phyloP scores from a whole-genome alignment of 179 eudicot species.

The Patellifolia procumbens region DNA sequence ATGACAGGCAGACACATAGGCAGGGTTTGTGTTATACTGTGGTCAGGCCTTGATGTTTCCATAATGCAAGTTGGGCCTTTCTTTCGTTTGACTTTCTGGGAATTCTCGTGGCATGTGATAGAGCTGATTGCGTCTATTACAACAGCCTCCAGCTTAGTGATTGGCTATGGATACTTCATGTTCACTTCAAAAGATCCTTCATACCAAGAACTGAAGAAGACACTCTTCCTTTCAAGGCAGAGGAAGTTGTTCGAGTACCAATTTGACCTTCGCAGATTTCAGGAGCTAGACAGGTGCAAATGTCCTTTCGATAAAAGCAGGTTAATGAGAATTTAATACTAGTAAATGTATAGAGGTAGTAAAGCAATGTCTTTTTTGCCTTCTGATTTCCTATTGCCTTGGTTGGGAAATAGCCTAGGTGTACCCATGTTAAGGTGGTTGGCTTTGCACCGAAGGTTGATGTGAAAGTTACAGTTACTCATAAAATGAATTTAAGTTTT shows the following conservation, averaged over 20 bases:
- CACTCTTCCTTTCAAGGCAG: conserved; percentile 75
- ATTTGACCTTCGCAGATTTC: conserved; percentile 58
- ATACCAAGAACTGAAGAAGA: conserved; percentile 78
- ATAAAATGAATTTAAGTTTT: no score
- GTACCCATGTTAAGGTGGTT: no score
- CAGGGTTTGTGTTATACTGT: conserved; percentile 75
- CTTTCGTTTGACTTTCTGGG: conserved; percentile 95
- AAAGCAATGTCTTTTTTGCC: no score
- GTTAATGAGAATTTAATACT: conserved; percentile 40
- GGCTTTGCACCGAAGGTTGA: no score
- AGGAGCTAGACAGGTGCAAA: conserved; percentile 65
- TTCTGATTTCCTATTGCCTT: no score
- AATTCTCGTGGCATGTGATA: conserved; percentile 97
- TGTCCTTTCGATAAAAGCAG: conserved; percentile 48
- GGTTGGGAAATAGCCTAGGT: no score
- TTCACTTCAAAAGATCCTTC: conserved; percentile 80
- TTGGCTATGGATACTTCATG: conserved; percentile 79
- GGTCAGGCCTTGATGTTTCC: conserved; percentile 69
- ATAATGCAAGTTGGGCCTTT: conserved; percentile 64
- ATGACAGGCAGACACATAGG: conserved; percentile 73
- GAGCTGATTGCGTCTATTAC: conserved; percentile 87
- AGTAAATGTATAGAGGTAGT: conserved; percentile 38
- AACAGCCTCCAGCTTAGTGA: conserved; percentile 64
- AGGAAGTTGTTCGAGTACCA: conserved; percentile 71
- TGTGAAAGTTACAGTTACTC: no score